phyloP scores from a whole-genome alignment of 495 filamentous ascomycete genomes.

The Penicillium crystallinum region DNA sequence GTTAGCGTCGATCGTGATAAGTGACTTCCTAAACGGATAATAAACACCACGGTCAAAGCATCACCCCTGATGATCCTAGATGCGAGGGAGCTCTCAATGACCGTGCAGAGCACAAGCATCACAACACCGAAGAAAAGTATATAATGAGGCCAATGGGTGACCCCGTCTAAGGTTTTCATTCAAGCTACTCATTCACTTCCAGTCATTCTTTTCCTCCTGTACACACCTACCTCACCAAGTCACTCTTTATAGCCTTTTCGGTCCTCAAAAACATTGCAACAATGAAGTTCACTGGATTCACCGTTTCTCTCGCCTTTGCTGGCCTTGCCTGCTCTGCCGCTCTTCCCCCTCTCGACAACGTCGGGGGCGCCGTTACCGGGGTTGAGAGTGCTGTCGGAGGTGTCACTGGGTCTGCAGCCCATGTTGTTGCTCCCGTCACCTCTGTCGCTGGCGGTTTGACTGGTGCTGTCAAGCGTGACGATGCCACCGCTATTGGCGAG shows the following conservation, averaged over 20 bases:
- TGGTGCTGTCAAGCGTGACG: background rate
- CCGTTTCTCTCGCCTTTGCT: constrained; percentile 18
- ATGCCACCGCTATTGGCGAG: background rate
- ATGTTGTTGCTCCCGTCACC: background rate
- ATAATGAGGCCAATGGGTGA: constrained; percentile 16
- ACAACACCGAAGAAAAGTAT: constrained; percentile 14
- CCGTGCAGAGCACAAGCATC: constrained; percentile 1
- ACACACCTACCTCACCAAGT: constrained; percentile 10
- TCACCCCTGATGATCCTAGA: constrained; percentile 11
- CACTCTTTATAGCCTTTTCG: constrained; percentile 22
- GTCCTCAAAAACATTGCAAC: constrained; percentile 9
- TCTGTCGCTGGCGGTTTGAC: background rate
- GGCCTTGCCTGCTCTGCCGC: constrained; percentile 14
- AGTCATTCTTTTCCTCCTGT: constrained; percentile 19
- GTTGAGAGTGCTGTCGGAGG: constrained; percentile 1
- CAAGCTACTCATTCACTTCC: constrained; percentile 22
- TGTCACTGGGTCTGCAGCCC: background rate
- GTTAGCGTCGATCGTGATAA: constrained; percentile 13
- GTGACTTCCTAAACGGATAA: constrained; percentile 1
- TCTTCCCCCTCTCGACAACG: constrained; percentile 12
- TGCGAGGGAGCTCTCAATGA: constrained; percentile 5
- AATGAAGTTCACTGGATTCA: constrained; percentile 45
- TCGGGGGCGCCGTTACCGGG: background rate
- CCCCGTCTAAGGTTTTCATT: background rate
- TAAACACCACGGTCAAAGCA: constrained; percentile 7